A percentile compares a stretch with the other conserved stretches of the same genome.
Conservation (phyloP, 306 rosid genomes). For the Fagus sylvatica region DNA sequence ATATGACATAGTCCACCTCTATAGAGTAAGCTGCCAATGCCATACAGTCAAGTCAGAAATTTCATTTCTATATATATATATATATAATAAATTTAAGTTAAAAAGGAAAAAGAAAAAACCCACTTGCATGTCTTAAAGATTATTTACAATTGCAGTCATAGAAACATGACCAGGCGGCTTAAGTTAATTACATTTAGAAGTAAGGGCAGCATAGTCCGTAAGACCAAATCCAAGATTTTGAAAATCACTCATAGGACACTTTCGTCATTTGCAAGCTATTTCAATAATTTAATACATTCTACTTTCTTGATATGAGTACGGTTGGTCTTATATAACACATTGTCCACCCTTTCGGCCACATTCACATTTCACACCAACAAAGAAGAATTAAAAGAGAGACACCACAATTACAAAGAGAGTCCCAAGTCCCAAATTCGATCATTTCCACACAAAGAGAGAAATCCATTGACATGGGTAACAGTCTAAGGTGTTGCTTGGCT, state of each 20-base stretch:
- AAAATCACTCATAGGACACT: conserved; percentile 38
- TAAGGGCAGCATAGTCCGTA: conserved; percentile 30
- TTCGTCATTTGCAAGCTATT: conserved; percentile 37
- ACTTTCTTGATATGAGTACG: conserved; percentile 29
- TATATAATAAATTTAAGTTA: no score
- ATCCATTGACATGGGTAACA: conserved; percentile 64
- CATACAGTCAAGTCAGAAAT: neutral
- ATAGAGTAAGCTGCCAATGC: neutral
- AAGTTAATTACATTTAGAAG: conserved; percentile 27
- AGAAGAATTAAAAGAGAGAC: conserved; percentile 9
- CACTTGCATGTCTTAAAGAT: conserved; percentile 10
- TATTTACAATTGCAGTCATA: neutral
- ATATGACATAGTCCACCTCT: neutral
- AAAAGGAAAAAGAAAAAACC: neutral
- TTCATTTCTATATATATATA: neutral
- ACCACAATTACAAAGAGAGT: neutral
- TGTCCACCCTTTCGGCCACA: conserved; percentile 13
- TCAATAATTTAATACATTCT: conserved; percentile 16
- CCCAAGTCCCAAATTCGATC: neutral
- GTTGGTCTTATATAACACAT: conserved; percentile 47
- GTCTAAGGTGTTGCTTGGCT: conserved; percentile 90
- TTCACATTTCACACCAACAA: neutral
- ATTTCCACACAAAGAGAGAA: conserved; percentile 6
- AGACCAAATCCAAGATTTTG: conserved; percentile 9
- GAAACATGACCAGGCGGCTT: conserved; percentile 43